Percentiles rank a stretch among this genome's conserved stretches.
Evolutionary conservation across 2,329 filamentous ascomycete genomes (phyloP).

Genomic region (Penicillium glabrum): DNA sequence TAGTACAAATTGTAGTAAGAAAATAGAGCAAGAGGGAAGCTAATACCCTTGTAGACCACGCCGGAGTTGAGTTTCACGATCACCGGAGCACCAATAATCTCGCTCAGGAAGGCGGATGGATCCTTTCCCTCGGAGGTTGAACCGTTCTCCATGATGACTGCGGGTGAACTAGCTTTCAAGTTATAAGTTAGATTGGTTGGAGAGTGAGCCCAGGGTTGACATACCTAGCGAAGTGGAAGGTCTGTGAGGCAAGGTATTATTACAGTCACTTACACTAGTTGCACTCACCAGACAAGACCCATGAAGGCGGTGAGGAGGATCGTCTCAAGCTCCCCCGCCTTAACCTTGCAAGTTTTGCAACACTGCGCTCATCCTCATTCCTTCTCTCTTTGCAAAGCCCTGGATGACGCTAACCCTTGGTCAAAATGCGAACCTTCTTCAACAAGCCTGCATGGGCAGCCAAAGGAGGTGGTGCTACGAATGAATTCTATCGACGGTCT

Average conservation of each 20-base stretch:
- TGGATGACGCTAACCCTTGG: not conserved
- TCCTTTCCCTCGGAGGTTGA: constrained; percentile 74
- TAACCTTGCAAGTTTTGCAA: not conserved
- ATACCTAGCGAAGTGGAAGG: not conserved
- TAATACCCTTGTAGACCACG: constrained; percentile 87
- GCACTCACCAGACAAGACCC: not conserved
- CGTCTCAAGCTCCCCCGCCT: not conserved
- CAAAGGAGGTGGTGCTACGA: constrained; percentile 33
- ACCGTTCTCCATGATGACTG: constrained; percentile 70
- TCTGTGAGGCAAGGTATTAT: not conserved
- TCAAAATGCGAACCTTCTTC: constrained; percentile 52
- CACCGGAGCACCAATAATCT: constrained; percentile 91
- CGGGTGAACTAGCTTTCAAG: not conserved
- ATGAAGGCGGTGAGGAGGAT: not conserved
- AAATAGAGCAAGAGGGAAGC: not conserved
- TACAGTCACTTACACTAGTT: not conserved
- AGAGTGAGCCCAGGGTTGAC: not conserved
- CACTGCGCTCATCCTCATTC: not conserved
- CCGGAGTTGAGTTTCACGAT: constrained; percentile 99
- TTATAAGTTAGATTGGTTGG: not conserved
- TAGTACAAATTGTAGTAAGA: not conserved
- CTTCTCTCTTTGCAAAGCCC: not conserved
- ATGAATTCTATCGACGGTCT: constrained; percentile 52
- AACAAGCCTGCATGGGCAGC: constrained; percentile 55
- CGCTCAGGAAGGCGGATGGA: constrained; percentile 86